phyloP scores from a whole-genome alignment of 306 rosid species.

The Trifolium fragiferum region DNA sequence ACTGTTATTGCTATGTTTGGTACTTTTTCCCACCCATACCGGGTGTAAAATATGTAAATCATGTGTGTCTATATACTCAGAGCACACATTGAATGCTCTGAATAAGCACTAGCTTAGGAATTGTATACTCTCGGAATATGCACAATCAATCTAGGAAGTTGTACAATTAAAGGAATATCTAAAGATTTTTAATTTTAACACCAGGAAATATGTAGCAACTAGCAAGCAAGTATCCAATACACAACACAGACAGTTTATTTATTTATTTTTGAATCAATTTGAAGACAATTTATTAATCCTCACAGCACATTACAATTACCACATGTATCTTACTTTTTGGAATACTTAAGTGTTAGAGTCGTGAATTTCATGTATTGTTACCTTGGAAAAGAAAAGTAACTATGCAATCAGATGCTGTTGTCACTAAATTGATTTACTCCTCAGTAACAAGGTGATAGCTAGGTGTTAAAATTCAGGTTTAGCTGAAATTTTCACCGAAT shows the following conservation, averaged over 20 bases:
- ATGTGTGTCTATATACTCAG: too few relatives aligned
- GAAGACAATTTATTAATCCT: constrained; percentile 8
- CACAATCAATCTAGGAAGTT: too few relatives aligned
- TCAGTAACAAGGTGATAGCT: constrained; percentile 4
- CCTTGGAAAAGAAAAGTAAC: constrained; percentile 22
- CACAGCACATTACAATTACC: not conserved
- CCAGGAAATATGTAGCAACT: constrained; percentile 27
- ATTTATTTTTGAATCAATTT: too few relatives aligned
- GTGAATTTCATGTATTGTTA: constrained; percentile 22
- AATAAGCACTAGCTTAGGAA: too few relatives aligned
- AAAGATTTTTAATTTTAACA: too few relatives aligned
- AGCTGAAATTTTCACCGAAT: not conserved
- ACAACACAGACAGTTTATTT: not conserved
- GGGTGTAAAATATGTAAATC: too few relatives aligned
- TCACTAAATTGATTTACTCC: constrained; percentile 13
- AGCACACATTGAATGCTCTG: too few relatives aligned
- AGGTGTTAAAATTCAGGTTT: not conserved
- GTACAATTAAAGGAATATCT: too few relatives aligned
- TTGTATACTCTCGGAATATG: too few relatives aligned
- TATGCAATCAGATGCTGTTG: constrained; percentile 8
- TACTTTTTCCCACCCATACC: constrained; percentile 10
- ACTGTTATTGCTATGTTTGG: constrained; percentile 14
- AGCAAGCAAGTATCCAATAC: constrained; percentile 6
- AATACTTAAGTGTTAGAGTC: not conserved
- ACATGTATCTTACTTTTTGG: constrained; percentile 11